These are phyloP conservation scores for Symbiodinium pilosum DNA, from an alignment of 73 alveolate species.

Conservation along the genomic window DNA sequence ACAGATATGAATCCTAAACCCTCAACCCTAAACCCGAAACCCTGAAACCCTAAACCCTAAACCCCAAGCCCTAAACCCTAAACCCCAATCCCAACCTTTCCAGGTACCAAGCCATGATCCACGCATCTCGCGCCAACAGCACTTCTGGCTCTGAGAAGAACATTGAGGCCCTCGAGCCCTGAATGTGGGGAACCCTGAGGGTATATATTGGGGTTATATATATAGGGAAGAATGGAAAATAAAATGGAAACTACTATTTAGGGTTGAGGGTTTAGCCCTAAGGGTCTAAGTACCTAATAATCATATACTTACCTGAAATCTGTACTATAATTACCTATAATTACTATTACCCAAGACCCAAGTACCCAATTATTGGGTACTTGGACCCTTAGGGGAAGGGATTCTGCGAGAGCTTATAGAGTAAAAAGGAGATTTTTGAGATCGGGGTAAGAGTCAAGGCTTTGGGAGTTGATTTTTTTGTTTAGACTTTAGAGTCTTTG, in stretches of 20 bases:
- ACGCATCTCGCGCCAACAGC: constrained; percentile 65
- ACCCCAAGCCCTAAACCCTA: constrained; percentile 1
- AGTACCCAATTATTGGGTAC: no score
- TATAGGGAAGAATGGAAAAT: background rate
- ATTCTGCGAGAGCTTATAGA: no score
- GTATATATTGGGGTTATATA: background rate
- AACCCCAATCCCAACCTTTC: background rate
- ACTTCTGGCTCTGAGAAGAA: constrained; percentile 54
- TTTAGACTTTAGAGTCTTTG: no score
- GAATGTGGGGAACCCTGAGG: background rate
- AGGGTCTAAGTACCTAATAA: no score
- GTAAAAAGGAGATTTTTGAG: no score
- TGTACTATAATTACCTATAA: no score
- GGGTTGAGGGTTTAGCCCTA: background rate
- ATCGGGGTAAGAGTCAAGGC: no score
- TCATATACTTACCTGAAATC: no score
- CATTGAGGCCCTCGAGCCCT: constrained; percentile 21
- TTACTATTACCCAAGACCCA: no score
- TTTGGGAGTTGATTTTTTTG: no score
- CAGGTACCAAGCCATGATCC: constrained; percentile 53
- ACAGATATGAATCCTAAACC: background rate
- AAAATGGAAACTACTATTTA: background rate
- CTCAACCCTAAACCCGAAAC: background rate
- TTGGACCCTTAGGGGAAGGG: no score
- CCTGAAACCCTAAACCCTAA: background rate